phyloP scores from a whole-genome alignment of 345 rosid species.

The Melaleuca quinquenervia region DNA sequence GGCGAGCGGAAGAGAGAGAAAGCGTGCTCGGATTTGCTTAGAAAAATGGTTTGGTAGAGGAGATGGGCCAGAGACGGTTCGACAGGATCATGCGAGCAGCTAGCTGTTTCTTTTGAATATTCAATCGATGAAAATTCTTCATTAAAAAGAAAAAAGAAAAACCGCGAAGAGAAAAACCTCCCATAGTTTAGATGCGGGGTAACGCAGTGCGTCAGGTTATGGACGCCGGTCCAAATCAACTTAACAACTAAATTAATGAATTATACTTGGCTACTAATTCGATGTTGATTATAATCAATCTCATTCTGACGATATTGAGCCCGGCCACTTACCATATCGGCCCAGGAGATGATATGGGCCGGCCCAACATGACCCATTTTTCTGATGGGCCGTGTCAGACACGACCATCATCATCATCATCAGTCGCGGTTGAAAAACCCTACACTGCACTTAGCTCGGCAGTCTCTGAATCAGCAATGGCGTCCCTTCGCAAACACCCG shows the following conservation, averaged over 20 bases:
- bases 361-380: neutral
- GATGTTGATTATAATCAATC: neutral
- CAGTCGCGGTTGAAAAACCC: neutral
- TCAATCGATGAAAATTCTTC: neutral
- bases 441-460: neutral
- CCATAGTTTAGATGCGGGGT: neutral
- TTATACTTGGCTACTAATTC: neutral
- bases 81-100: neutral
- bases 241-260: rapidly evolving
- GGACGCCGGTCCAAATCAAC: neutral
- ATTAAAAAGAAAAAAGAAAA: neutral
- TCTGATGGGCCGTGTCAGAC: neutral
- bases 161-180: neutral
- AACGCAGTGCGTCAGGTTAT: neutral
- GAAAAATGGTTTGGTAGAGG: neutral
- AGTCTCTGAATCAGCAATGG: neutral
- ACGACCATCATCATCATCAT: neutral
- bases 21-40: neutral
- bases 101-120: neutral
- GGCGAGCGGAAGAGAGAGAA: neutral
- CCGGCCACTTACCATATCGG: neutral
- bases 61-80: neutral
- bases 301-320: neutral
- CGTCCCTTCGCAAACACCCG: conserved; percentile 8
- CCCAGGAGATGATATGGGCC: neutral